Evolutionary conservation across 2,329 filamentous ascomycete genomes (phyloP), one percentile per base, ranked within the genome.

Genomic region (Thelonectria olida): DNA sequence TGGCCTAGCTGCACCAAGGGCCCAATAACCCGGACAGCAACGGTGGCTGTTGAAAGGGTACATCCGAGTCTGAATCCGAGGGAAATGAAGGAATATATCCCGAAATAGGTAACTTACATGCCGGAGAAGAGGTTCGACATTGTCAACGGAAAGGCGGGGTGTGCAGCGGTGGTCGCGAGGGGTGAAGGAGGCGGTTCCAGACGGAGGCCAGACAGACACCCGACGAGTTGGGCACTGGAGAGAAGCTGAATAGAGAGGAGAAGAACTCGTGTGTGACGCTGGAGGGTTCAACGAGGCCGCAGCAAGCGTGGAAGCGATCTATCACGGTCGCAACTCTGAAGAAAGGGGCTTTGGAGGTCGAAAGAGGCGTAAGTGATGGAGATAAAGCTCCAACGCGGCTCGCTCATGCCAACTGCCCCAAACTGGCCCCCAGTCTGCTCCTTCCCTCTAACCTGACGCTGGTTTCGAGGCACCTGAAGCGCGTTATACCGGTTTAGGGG

Each of bases 81-180:
- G 20, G 23, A 41, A 1, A 45, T 20, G 39, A 41, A 31, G 20
- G 22, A 54, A 50, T 48, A 25, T 25, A 60, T 27, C 64, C 52
- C 20, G 28, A 63, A 55, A 57, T 54, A 62, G 66, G 49, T 57
- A 64, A 85, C 85, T 84, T 80, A 87, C 85, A 87, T 87, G 77
- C 85, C 84, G 72, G 84, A 87, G 74, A 87, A 87, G 70, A 87
- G 78, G 78, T 86, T 86, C 70, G 85, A 87, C 84, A 87, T 87
- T 74, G 71, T 79, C 69, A 67, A 60, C 54, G 57, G 55, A 66
- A 63, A 67, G 66, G 66, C 61, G 65, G 67, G 68, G 66, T 67
- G 69, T 31, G 15, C 52, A 60, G 60, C 36, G 57, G 54, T 54
- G 63, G 63, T 54, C 17, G 57, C 65, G 66, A 62, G 65, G 66